These are phyloP conservation scores for Eucalyptus cloeziana DNA, from an alignment of 345 rosid genomes.

Conservation along the genomic window DNA sequence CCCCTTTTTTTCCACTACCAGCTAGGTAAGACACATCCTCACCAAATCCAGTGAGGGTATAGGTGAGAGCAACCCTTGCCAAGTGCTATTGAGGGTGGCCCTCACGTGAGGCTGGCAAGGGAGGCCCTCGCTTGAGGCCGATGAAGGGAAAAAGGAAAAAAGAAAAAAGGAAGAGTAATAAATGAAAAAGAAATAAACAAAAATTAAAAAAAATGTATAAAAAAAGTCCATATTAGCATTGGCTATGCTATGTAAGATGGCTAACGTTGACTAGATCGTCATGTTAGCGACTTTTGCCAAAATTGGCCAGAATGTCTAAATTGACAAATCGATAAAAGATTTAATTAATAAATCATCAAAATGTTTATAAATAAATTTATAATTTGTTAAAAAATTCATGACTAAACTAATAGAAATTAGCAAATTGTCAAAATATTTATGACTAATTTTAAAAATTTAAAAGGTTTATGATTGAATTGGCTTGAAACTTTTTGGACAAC, in stretches of 20 bases:
- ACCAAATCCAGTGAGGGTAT: background rate
- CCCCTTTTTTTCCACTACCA: background rate
- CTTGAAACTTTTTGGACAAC: background rate
- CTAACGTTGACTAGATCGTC: background rate
- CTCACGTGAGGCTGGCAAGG: background rate
- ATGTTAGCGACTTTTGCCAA: rapidly evolving
- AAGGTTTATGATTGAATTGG: no score
- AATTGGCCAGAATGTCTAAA: rapidly evolving
- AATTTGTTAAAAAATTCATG: no score
- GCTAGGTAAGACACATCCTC: background rate
- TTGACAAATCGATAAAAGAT: no score
- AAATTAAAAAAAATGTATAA: no score
- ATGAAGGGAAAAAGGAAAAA: background rate
- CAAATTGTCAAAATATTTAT: no score
- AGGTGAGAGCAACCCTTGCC: background rate
- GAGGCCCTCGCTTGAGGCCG: background rate
- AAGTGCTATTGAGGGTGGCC: background rate
- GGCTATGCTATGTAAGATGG: rapidly evolving
- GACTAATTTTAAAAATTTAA: background rate
- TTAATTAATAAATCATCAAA: no score
- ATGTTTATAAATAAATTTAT: no score
- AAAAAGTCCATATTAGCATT: background rate
- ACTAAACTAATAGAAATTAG: rapidly evolving
- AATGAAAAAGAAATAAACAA: no score
- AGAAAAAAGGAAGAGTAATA: no score